phyloP scores from a whole-genome alignment of 495 filamentous ascomycete genomes.

The Thermochaetoides thermophila region DNA sequence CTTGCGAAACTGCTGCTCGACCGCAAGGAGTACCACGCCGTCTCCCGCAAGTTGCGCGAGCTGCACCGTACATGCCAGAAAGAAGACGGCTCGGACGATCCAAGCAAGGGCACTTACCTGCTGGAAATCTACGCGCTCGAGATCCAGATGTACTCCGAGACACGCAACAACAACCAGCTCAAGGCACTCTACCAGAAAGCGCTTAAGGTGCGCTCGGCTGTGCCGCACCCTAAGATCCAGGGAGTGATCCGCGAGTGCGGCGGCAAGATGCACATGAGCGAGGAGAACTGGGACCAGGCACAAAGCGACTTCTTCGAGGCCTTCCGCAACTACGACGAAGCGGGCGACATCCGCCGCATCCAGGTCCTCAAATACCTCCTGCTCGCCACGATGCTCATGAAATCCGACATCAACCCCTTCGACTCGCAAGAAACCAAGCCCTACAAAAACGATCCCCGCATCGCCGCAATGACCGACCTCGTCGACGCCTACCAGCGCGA shows the following conservation, averaged over 20 bases:
- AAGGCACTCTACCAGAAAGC: slow-evolving; percentile 87
- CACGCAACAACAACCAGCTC: slow-evolving; percentile 89
- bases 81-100: slow-evolving; percentile 81
- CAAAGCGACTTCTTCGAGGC: slow-evolving; percentile 98
- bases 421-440: slow-evolving; percentile 99
- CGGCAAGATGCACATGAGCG: slow-evolving; percentile 99
- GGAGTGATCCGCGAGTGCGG: slow-evolving; percentile 97
- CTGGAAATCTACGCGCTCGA: slow-evolving; percentile 93
- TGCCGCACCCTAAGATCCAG: slow-evolving; percentile 97
- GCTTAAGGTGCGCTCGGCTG: slow-evolving; percentile 79
- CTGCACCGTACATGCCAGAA: slow-evolving; percentile 80
- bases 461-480: slow-evolving; percentile 90
- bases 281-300: slow-evolving; percentile 97
- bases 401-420: slow-evolving; percentile 98
- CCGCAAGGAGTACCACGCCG: slow-evolving; percentile 68
- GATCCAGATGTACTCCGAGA: slow-evolving; percentile 97
- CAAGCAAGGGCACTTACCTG: slow-evolving; percentile 90
- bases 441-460: slow-evolving; percentile 88
- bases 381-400: slow-evolving; percentile 95
- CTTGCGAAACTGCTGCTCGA: slow-evolving; percentile 82
- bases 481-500: slow-evolving; percentile 94
- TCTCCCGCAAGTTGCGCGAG: slow-evolving; percentile 74
- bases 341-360: slow-evolving; percentile 87
- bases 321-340: slow-evolving; percentile 97
- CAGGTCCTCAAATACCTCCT: slow-evolving; percentile 97